These are phyloP conservation scores for Fusarium sp. DNA, from an alignment of 2,329 filamentous ascomycete species.

Conservation along the genomic window DNA sequence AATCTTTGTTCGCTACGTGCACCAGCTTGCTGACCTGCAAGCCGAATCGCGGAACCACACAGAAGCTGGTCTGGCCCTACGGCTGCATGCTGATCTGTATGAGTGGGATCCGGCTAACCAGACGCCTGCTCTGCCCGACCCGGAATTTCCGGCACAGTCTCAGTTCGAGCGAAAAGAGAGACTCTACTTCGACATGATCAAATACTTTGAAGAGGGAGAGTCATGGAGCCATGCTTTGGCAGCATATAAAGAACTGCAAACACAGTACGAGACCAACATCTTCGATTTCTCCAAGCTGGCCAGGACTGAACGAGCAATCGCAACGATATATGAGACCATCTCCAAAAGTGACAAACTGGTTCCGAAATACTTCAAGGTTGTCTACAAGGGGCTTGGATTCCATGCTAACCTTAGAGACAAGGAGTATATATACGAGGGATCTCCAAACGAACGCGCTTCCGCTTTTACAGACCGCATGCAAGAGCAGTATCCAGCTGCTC, in stretches of 20 bases:
- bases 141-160: constrained; percentile 81
- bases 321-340: constrained; percentile 89
- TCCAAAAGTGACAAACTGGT: constrained; percentile 81
- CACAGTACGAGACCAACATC: constrained; percentile 88
- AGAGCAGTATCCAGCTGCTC: constrained; percentile 85
- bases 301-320: constrained; percentile 87
- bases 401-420: constrained; percentile 84
- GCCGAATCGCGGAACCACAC: constrained; percentile 79
- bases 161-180: constrained; percentile 93
- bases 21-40: constrained; percentile 86
- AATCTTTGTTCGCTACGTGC: constrained; percentile 95
- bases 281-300: constrained; percentile 95
- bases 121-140: constrained; percentile 74
- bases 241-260: constrained; percentile 88
- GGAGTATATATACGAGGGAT: constrained; percentile 90
- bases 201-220: constrained; percentile 92
- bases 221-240: constrained; percentile 90
- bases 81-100: constrained; percentile 91
- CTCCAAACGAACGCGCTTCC: constrained; percentile 77
- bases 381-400: constrained; percentile 90
- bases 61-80: constrained; percentile 87
- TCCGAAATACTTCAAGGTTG: constrained; percentile 90
- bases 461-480: constrained; percentile 93
- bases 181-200: constrained; percentile 94
- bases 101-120: constrained; percentile 82